phyloP scores from a whole-genome alignment of 1,284 basidiomycete species.

The Boletellus deceptivus region DNA sequence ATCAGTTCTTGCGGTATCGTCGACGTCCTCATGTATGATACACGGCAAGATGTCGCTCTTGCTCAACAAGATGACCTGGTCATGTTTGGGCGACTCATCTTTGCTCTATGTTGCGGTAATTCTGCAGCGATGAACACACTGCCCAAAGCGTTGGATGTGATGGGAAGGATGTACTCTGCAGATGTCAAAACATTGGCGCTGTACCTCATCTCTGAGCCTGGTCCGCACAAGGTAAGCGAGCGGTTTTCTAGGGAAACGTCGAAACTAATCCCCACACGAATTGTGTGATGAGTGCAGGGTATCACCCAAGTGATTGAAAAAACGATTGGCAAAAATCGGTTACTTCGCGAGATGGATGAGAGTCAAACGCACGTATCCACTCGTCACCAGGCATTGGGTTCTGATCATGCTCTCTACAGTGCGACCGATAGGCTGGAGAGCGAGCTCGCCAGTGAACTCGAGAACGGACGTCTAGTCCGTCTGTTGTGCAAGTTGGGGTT shows the following conservation, averaged over 20 bases:
- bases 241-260: not conserved
- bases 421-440: slow-evolving; percentile 82
- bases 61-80: slow-evolving; percentile 88
- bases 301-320: slow-evolving; percentile 76
- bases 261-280: slow-evolving; percentile 2
- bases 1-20: slow-evolving; percentile 82
- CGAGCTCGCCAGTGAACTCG: slow-evolving; percentile 88
- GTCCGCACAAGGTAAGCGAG: slow-evolving; percentile 52
- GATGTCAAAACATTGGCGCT: slow-evolving; percentile 82
- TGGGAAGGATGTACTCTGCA: slow-evolving; percentile 72
- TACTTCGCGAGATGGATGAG: slow-evolving; percentile 84
- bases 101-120: slow-evolving; percentile 76
- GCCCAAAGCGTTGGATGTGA: slow-evolving; percentile 75
- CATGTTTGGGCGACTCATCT: slow-evolving; percentile 83
- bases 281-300: slow-evolving; percentile 42
- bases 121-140: slow-evolving; percentile 60
- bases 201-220: slow-evolving; percentile 77
- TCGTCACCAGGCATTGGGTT: not conserved
- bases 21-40: slow-evolving; percentile 80
- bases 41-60: slow-evolving; percentile 55
- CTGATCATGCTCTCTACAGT: slow-evolving; percentile 38
- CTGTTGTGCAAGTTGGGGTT: slow-evolving; percentile 94
- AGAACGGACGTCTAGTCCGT: slow-evolving; percentile 93
- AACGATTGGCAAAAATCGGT: slow-evolving; percentile 65
- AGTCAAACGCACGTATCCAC: slow-evolving; percentile 60